Evolutionary conservation across 2,329 filamentous ascomycete genomes (phyloP).

Genomic region (Penicillium sp.): DNA sequence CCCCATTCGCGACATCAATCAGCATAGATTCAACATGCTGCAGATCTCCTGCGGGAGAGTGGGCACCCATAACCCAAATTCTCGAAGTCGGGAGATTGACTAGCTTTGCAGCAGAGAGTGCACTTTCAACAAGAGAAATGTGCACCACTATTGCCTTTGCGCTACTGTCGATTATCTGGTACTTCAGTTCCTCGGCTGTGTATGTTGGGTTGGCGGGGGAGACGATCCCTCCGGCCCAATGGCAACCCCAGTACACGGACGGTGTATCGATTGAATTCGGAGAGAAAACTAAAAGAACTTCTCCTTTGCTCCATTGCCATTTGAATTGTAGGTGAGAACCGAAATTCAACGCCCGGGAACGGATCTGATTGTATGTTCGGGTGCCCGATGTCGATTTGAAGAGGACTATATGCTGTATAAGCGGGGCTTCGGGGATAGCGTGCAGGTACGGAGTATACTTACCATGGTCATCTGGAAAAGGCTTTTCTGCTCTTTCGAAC

Average conservation of each 20-base stretch:
- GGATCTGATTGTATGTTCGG: neutral
- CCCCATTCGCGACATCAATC: neutral
- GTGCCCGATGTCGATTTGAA: neutral
- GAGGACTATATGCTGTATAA: neutral
- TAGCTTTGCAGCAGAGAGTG: constrained; percentile 5
- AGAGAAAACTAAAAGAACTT: constrained; percentile 17
- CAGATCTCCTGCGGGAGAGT: neutral
- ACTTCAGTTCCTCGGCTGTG: constrained; percentile 13
- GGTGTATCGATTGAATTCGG: constrained; percentile 19
- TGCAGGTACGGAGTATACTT: neutral
- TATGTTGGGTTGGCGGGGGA: constrained; percentile 19
- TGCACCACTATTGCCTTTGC: constrained; percentile 15
- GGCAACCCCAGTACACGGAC: constrained; percentile 17
- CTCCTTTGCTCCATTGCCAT: constrained; percentile 19
- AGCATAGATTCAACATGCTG: neutral
- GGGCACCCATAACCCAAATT: constrained; percentile 10
- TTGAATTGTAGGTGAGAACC: constrained; percentile 8
- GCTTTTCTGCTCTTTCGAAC: neutral
- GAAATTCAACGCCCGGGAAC: constrained; percentile 7
- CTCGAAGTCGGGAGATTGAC: constrained; percentile 3
- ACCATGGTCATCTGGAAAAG: neutral
- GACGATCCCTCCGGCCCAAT: constrained; percentile 19
- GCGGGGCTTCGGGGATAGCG: neutral
- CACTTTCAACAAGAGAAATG: constrained; percentile 4
- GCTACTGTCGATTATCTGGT: constrained; percentile 13